Conservation (phyloP, 1,284 basidiomycete genomes). For the Heterobasidion parviporum region DNA sequence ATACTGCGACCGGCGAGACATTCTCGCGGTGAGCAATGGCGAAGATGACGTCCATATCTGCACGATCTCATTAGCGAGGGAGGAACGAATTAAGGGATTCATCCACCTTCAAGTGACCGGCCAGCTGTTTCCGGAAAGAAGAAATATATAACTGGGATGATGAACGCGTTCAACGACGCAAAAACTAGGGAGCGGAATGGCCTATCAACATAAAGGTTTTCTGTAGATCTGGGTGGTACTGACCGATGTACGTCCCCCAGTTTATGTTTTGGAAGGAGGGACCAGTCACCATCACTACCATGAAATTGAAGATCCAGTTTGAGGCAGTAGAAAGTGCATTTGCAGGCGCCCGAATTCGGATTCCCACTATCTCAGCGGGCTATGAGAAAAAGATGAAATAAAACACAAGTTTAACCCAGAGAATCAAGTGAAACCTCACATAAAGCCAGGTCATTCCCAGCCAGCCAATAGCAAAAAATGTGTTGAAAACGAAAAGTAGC, state of each 20-base stretch:
- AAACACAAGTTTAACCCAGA: neutral
- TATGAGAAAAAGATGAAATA: conserved; percentile 15
- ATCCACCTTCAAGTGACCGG: conserved; percentile 46
- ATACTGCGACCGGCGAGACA: conserved; percentile 47
- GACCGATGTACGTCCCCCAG: conserved; percentile 57
- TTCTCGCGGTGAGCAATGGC: conserved; percentile 49
- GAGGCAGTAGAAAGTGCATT: conserved; percentile 62
- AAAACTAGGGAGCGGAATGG: conserved; percentile 33
- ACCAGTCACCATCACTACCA: conserved; percentile 62
- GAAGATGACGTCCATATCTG: conserved; percentile 60
- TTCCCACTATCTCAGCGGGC: conserved; percentile 59
- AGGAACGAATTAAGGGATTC: too few species aligned
- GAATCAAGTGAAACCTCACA: conserved; percentile 24
- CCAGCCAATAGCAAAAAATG: conserved; percentile 68
- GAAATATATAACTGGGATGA: conserved; percentile 52
- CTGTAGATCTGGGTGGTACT: conserved; percentile 4
- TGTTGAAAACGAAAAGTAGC: conserved; percentile 62
- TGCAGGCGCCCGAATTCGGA: conserved; percentile 57
- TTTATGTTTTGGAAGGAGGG: conserved; percentile 56
- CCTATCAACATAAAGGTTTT: neutral
- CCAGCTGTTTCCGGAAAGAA: conserved; percentile 68
- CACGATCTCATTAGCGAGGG: neutral
- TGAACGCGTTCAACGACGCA: conserved; percentile 49
- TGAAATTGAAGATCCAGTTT: conserved; percentile 64
- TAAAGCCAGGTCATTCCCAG: conserved; percentile 69